Evolutionary conservation across 163 green algal species (phyloP).

Genomic region (Picocystis sp.): DNA sequence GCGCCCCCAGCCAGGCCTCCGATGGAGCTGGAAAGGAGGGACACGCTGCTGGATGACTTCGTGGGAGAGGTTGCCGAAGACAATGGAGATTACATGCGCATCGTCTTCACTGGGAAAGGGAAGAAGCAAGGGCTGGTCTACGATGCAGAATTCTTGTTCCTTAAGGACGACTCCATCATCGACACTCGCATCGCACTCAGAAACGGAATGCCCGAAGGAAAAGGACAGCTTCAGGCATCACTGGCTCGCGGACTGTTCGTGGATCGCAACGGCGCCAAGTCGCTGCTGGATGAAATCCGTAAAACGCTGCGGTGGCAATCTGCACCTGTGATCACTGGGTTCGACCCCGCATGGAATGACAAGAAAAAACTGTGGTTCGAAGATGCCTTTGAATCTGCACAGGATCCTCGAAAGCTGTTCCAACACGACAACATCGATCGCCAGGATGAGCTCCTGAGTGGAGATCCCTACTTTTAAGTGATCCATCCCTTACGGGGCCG

Average conservation of each 20-base stretch:
- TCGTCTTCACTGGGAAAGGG: slow-evolving; percentile 6
- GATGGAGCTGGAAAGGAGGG: slow-evolving; percentile 5
- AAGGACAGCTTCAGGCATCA: not conserved
- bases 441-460: no score
- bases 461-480: no score
- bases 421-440: no score
- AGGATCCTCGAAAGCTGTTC: no score
- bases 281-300: slow-evolving; percentile 3
- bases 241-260: not conserved
- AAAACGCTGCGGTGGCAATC: slow-evolving; percentile 8
- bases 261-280: slow-evolving; percentile 7
- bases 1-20: slow-evolving; percentile 8
- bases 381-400: slow-evolving; percentile 1
- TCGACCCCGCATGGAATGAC: slow-evolving; percentile 12
- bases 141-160: slow-evolving; percentile 15
- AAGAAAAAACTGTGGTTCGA: slow-evolving; percentile 16
- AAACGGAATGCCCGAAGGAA: slow-evolving; percentile 1
- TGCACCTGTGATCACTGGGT: slow-evolving; percentile 13
- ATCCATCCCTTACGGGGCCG: no score
- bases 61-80: slow-evolving; percentile 12
- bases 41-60: slow-evolving; percentile 17
- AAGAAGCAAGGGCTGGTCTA: not conserved
- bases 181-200: slow-evolving; percentile 3
- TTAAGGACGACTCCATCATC: slow-evolving; percentile 7
- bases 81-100: slow-evolving; percentile 21